Percentiles rank a stretch among this genome's conserved stretches.
phyloP scores from a whole-genome alignment of 495 filamentous ascomycete genomes.

The Venustampulla echinocandica region DNA sequence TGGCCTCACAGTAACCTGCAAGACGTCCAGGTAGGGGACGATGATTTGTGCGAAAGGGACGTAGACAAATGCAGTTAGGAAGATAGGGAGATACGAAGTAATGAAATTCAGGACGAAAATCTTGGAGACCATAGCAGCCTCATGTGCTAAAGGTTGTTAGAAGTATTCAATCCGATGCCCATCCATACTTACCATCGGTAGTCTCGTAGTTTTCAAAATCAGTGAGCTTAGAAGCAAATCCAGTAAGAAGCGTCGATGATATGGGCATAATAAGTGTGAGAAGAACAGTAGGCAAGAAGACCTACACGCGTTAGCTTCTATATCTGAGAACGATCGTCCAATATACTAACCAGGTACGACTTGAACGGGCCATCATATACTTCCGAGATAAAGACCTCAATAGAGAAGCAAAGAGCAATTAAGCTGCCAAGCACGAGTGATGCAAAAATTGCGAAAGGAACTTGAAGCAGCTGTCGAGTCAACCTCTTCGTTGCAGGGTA shows the following conservation, averaged over 20 bases:
- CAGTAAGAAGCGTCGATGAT: slow-evolving; percentile 65
- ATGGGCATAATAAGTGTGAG: slow-evolving; percentile 75
- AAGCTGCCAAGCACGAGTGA: slow-evolving; percentile 62
- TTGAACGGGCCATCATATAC: slow-evolving; percentile 90
- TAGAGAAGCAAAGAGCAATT: slow-evolving; percentile 81
- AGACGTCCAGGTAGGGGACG: slow-evolving; percentile 84
- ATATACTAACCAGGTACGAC: slow-evolving; percentile 54
- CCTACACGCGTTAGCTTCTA: slow-evolving; percentile 45
- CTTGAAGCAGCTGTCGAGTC: slow-evolving; percentile 68
- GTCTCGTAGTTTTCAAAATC: slow-evolving; percentile 92
- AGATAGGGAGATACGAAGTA: slow-evolving; percentile 86
- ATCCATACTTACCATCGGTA: slow-evolving; percentile 39
- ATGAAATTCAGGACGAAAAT: slow-evolving; percentile 96
- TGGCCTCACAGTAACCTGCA: slow-evolving; percentile 64
- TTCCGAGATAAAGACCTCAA: slow-evolving; percentile 94
- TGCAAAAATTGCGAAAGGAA: slow-evolving; percentile 78
- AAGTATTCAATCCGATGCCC: slow-evolving; percentile 1
- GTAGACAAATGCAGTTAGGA: slow-evolving; percentile 93
- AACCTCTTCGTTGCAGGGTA: slow-evolving; percentile 75
- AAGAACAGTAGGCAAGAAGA: slow-evolving; percentile 81
- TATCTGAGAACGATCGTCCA: not conserved
- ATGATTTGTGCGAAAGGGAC: slow-evolving; percentile 85
- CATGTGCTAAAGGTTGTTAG: slow-evolving; percentile 38
- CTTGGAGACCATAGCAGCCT: slow-evolving; percentile 76
- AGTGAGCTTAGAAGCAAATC: slow-evolving; percentile 69